These are phyloP conservation scores for Septoria linicola DNA, from an alignment of 2,329 filamentous ascomycete species.

Conservation along the genomic window DNA sequence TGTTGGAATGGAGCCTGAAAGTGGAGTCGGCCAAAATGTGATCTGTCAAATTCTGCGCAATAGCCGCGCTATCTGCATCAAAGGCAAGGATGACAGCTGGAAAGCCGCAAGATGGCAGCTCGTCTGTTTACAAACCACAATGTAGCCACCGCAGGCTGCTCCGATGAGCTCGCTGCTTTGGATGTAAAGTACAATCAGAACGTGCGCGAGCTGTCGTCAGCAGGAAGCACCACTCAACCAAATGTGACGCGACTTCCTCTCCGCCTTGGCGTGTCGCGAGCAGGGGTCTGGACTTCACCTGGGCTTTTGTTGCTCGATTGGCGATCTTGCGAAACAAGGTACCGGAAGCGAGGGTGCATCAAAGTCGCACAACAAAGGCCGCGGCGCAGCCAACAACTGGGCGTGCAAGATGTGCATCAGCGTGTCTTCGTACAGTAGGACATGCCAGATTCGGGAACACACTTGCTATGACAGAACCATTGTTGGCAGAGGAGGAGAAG, in stretches of 20 bases:
- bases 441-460: neutral
- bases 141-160: neutral
- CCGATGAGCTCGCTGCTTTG: too few species aligned
- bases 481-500: neutral
- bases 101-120: neutral
- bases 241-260: too few species aligned
- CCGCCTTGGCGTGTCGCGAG: too few species aligned
- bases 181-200: too few species aligned
- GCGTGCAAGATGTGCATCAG: conserved; percentile 10
- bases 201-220: too few species aligned
- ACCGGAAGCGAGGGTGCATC: conserved; percentile 15
- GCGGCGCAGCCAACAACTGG: neutral
- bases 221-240: too few species aligned
- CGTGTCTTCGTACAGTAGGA: neutral
- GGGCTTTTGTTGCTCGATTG: too few species aligned
- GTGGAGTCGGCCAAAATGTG: conserved; percentile 10
- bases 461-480: neutral
- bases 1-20: neutral
- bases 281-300: too few species aligned
- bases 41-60: conserved; percentile 11
- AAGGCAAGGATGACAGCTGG: neutral
- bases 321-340: conserved; percentile 1
- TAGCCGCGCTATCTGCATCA: neutral
- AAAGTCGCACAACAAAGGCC: neutral
- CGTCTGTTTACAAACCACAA: neutral